Percentiles rank a stretch among this genome's conserved stretches.
Evolutionary conservation across 805 yeast species (phyloP).

Genomic region (Myxozyma mucilagina): DNA sequence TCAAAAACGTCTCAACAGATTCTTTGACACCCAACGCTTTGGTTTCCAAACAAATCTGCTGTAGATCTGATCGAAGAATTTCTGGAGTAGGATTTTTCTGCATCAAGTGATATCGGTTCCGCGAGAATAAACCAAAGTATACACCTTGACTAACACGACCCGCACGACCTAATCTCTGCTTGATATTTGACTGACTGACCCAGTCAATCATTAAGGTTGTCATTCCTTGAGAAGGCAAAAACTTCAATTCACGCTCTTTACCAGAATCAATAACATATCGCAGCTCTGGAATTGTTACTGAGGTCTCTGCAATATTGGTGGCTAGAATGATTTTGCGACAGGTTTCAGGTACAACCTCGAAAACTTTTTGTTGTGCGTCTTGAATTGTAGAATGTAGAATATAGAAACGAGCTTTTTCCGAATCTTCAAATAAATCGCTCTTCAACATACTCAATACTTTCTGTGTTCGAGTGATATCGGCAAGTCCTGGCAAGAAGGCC

Average conservation of each 20-base stretch:
- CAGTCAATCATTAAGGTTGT: conserved; percentile 74
- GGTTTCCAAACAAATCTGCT: conserved; percentile 24
- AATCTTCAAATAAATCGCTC: not conserved
- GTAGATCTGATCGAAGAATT: conserved; percentile 30
- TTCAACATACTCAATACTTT: not conserved
- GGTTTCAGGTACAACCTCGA: conserved; percentile 49
- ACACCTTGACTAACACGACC: conserved; percentile 79
- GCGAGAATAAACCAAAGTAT: conserved; percentile 65
- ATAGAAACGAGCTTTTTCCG: conserved; percentile 10
- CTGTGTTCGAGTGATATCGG: conserved; percentile 23
- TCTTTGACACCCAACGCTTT: conserved; percentile 24
- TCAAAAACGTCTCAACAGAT: conserved; percentile 12
- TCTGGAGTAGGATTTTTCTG: conserved; percentile 21
- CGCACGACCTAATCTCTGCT: conserved; percentile 81
- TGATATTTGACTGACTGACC: conserved; percentile 74
- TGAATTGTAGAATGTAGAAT: conserved; percentile 30
- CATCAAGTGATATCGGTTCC: conserved; percentile 3
- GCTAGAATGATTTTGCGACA: conserved; percentile 75
- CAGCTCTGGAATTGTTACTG: conserved; percentile 81
- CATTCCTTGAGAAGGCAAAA: conserved; percentile 69
- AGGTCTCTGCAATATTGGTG: conserved; percentile 88
- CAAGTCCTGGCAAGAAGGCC: conserved; percentile 34
- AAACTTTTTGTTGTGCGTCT: conserved; percentile 63
- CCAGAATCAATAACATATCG: conserved; percentile 79
- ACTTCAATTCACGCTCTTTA: conserved; percentile 72